Percentiles rank a stretch among this genome's conserved stretches.
These are phyloP conservation scores for Agroathelia rolfsii DNA, from an alignment of 1,284 basidiomycete species.

Conservation along the genomic window DNA sequence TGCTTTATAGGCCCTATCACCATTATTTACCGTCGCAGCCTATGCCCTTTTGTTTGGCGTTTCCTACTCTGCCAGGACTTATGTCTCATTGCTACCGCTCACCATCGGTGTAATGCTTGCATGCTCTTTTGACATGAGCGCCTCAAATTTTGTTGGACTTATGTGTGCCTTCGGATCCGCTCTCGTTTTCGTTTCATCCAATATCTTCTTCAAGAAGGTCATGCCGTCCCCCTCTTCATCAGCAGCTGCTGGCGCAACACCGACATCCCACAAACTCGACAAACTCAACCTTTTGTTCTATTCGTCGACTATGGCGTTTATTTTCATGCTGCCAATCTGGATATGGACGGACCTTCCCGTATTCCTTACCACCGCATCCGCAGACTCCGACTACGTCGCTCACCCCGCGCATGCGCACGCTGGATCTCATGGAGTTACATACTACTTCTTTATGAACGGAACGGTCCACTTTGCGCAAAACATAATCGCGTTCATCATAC, in stretches of 20 bases:
- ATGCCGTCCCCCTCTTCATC: conserved; percentile 64
- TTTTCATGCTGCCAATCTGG: conserved; percentile 94
- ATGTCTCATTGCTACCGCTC: conserved; percentile 88
- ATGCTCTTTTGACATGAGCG: conserved; percentile 86
- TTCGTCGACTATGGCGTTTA: conserved; percentile 88
- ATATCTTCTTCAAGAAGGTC: conserved; percentile 99
- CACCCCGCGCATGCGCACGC: conserved; percentile 41
- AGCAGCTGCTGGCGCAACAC: conserved; percentile 27
- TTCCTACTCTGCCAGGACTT: conserved; percentile 86
- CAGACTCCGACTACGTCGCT: conserved; percentile 30
- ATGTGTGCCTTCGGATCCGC: conserved; percentile 92
- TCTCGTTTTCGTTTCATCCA: conserved; percentile 93
- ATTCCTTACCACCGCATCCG: conserved; percentile 40
- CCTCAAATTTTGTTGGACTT: conserved; percentile 75
- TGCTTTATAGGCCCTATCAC: conserved; percentile 74
- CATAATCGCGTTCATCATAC: conserved; percentile 93
- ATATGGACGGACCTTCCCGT: conserved; percentile 73
- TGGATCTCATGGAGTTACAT: conserved; percentile 46
- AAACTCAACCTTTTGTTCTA: conserved; percentile 96
- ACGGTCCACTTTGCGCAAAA: conserved; percentile 96
- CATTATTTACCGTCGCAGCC: conserved; percentile 91
- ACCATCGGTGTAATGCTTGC: conserved; percentile 97
- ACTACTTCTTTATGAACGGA: conserved; percentile 87
- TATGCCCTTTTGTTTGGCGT: conserved; percentile 91
- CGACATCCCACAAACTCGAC: conserved; percentile 72